Percentiles rank a stretch among this genome's conserved stretches.
Evolutionary conservation across 306 rosid genomes (phyloP).

Genomic region (Purshia tridentata): DNA sequence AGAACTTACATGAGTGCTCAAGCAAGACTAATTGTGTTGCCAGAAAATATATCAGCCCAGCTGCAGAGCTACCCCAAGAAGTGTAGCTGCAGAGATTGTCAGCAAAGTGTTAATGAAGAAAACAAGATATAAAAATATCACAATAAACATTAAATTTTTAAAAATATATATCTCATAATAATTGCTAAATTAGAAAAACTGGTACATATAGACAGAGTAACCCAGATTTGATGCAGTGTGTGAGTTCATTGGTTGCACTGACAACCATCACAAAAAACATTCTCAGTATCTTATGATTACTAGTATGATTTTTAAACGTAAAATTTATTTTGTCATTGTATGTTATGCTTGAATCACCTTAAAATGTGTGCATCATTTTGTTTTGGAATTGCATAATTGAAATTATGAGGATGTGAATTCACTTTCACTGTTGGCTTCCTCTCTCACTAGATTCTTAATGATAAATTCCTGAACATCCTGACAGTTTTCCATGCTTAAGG

Average conservation of each 20-base stretch:
- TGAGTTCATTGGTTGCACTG: neutral
- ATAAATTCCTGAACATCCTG: neutral
- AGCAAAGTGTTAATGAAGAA: neutral
- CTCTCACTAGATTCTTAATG: neutral
- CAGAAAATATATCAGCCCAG: neutral
- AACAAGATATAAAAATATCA: neutral
- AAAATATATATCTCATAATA: neutral
- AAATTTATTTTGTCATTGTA: neutral
- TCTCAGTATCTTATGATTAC: neutral
- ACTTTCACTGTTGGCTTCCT: neutral
- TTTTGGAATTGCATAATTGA: no score
- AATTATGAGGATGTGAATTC: no score
- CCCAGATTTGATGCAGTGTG: neutral
- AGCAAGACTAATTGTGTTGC: neutral
- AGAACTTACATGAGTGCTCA: neutral
- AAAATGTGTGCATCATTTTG: neutral
- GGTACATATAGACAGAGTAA: neutral
- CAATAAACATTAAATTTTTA: neutral
- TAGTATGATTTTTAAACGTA: neutral
- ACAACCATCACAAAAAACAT: neutral
- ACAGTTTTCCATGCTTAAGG: neutral
- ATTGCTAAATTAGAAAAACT: neutral
- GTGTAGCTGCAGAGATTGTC: neutral
- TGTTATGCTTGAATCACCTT: neutral
- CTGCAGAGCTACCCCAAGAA: neutral